A percentile compares a stretch with the other conserved stretches of the same genome.
phyloP scores from a whole-genome alignment of 805 yeast genomes.

The Suhomyces vadensis region DNA sequence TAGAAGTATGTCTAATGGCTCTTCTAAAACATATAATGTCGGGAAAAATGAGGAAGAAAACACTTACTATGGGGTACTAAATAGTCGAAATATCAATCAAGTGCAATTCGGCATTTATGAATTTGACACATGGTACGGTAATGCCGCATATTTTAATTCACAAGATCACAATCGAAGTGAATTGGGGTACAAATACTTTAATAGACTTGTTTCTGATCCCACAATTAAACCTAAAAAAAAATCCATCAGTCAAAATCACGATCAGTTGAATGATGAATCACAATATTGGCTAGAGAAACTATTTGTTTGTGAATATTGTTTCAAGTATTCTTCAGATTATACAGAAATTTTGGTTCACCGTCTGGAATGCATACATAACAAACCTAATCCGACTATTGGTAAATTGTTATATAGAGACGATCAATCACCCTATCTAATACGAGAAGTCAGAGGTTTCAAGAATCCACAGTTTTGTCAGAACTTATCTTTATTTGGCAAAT shows the following conservation, averaged over 20 bases:
- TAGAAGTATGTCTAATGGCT: slow-evolving; percentile 2
- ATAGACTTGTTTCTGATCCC: slow-evolving; percentile 21
- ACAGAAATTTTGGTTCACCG: slow-evolving; percentile 53
- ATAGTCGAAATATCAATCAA: slow-evolving; percentile 59
- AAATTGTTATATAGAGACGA: slow-evolving; percentile 65
- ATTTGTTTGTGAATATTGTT: slow-evolving; percentile 78
- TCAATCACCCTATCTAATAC: slow-evolving; percentile 46
- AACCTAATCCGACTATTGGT: slow-evolving; percentile 54
- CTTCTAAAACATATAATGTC: neutral
- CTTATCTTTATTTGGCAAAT: slow-evolving; percentile 78
- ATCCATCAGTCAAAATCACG: neutral
- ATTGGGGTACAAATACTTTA: slow-evolving; percentile 44
- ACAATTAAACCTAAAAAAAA: slow-evolving; percentile 5
- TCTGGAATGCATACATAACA: slow-evolving; percentile 38
- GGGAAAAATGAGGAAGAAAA: slow-evolving; percentile 21
- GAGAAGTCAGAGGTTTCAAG: slow-evolving; percentile 66
- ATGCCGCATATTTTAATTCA: slow-evolving; percentile 65
- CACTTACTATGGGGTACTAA: slow-evolving; percentile 60
- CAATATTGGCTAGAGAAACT: slow-evolving; percentile 60
- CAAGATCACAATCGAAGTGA: slow-evolving; percentile 37
- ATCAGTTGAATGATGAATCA: slow-evolving; percentile 1
- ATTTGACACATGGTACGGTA: slow-evolving; percentile 87
- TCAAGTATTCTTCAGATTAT: slow-evolving; percentile 65
- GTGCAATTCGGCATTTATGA: slow-evolving; percentile 69
- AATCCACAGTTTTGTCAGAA: slow-evolving; percentile 76